phyloP scores from a whole-genome alignment of 2,329 filamentous ascomycete genomes.

The Alternaria tenuissima region DNA sequence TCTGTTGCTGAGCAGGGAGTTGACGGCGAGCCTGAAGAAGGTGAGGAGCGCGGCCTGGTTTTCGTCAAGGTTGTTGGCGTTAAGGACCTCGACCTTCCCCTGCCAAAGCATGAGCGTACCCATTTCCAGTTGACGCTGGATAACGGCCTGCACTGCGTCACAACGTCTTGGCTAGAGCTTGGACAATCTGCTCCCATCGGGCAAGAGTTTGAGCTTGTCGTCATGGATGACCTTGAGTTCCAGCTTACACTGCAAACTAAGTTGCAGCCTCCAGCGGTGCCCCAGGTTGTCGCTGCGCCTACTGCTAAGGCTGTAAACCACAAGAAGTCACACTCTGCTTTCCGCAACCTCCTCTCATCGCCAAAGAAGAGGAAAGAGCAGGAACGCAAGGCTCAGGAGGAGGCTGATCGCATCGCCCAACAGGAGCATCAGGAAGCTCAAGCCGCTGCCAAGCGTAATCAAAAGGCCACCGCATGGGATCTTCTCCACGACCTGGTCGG shows the following conservation, averaged over 20 bases:
- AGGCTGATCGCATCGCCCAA: constrained; percentile 74
- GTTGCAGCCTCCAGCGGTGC: constrained; percentile 75
- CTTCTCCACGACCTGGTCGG: constrained; percentile 84
- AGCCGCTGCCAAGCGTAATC: constrained; percentile 61
- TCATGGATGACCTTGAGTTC: constrained; percentile 97
- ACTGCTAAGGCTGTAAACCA: constrained; percentile 73
- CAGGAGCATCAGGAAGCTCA: constrained; percentile 53
- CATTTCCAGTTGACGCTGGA: constrained; percentile 98
- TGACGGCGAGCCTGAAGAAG: constrained; percentile 73
- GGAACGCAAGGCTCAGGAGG: constrained; percentile 82
- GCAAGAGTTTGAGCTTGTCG: constrained; percentile 97
- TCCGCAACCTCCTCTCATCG: constrained; percentile 84
- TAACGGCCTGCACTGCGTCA: constrained; percentile 97
- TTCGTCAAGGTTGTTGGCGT: constrained; percentile 99
- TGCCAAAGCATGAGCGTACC: constrained; percentile 86
- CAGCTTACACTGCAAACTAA: constrained; percentile 97
- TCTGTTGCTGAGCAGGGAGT: constrained; percentile 75
- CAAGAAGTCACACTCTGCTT: constrained; percentile 77
- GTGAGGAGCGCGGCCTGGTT: constrained; percentile 84
- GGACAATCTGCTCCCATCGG: constrained; percentile 92
- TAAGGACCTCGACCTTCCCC: constrained; percentile 90
- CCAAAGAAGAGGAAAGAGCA: constrained; percentile 97
- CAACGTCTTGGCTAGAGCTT: constrained; percentile 92
- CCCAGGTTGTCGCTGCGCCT: constrained; percentile 54
- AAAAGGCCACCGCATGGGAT: constrained; percentile 81